Evolutionary conservation across 2,329 filamentous ascomycete species (phyloP).

Genomic region (Teratosphaeria destructans): DNA sequence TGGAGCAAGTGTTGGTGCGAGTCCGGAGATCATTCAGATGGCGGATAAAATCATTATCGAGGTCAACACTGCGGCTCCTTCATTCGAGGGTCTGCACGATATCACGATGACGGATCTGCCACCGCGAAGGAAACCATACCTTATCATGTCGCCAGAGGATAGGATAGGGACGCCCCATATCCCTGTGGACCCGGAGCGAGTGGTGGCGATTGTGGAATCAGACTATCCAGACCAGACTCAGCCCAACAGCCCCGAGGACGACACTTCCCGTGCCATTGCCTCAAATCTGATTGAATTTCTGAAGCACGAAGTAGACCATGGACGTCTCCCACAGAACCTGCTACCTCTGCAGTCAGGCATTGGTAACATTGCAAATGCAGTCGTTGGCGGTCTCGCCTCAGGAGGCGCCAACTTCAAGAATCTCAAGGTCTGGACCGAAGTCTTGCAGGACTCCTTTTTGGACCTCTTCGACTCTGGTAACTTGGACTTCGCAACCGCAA

Average conservation of each 20-base stretch:
- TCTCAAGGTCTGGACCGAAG: constrained; percentile 87
- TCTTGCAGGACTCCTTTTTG: constrained; percentile 84
- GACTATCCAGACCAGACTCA: constrained; percentile 70
- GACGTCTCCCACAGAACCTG: constrained; percentile 65
- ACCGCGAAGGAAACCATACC: constrained; percentile 70
- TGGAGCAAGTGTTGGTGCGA: constrained; percentile 71
- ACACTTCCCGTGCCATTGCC: constrained; percentile 61
- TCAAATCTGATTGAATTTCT: constrained; percentile 73
- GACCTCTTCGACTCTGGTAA: constrained; percentile 84
- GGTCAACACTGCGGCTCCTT: constrained; percentile 77
- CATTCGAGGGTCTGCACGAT: constrained; percentile 80
- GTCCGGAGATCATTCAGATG: constrained; percentile 79
- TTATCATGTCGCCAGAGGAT: constrained; percentile 77
- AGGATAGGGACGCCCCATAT: constrained; percentile 75
- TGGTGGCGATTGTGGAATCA: constrained; percentile 74
- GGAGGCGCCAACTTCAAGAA: constrained; percentile 69
- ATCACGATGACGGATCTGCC: constrained; percentile 83
- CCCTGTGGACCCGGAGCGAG: constrained; percentile 72
- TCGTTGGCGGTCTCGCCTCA: constrained; percentile 70
- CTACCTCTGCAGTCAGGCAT: constrained; percentile 80
- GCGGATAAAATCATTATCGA: constrained; percentile 90
- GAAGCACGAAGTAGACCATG: constrained; percentile 72
- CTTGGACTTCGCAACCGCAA: constrained; percentile 82
- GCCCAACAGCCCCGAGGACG: constrained; percentile 69
- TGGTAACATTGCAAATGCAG: constrained; percentile 87